These are phyloP conservation scores for Stentor coeruleus DNA, from an alignment of 73 alveolate genomes.

Conservation along the genomic window DNA sequence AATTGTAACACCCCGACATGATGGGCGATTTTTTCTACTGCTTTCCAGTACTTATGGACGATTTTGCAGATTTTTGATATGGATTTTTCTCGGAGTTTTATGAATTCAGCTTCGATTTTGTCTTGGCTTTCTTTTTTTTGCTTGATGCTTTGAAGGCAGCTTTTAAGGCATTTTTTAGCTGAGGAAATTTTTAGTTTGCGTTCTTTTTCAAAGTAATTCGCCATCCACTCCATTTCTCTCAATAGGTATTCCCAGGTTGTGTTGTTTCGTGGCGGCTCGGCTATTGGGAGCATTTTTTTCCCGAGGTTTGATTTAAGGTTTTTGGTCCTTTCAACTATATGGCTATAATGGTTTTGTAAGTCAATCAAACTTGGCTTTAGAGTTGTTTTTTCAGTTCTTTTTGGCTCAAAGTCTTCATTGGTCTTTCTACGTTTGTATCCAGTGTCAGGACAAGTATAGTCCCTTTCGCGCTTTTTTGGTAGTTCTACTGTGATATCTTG, in stretches of 20 bases:
- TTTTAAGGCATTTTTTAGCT: constrained; percentile 47
- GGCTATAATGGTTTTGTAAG: not conserved
- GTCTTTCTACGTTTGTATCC: too few relatives aligned
- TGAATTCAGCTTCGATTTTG: constrained; percentile 48
- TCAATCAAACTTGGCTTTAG: constrained; percentile 20
- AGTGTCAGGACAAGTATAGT: too few relatives aligned
- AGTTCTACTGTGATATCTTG: too few relatives aligned
- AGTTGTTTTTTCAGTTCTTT: not conserved
- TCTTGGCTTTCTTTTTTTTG: constrained; percentile 32
- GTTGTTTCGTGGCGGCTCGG: constrained; percentile 53
- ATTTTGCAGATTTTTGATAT: constrained; percentile 59
- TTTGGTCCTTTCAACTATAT: not conserved
- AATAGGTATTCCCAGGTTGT: constrained; percentile 82
- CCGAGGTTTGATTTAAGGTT: not conserved
- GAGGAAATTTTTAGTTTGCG: constrained; percentile 54
- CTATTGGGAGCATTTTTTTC: not conserved
- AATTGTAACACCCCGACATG: constrained; percentile 70
- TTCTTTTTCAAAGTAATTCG: constrained; percentile 87
- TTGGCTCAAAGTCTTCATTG: not conserved
- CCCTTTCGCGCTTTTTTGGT: too few relatives aligned
- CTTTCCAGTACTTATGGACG: constrained; percentile 77
- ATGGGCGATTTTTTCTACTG: constrained; percentile 76
- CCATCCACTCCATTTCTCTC: constrained; percentile 93
- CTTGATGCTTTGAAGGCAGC: constrained; percentile 32
- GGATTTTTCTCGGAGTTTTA: constrained; percentile 47